Conservation (phyloP, 805 yeast genomes). For the Wickerhamomyces bisporus region DNA sequence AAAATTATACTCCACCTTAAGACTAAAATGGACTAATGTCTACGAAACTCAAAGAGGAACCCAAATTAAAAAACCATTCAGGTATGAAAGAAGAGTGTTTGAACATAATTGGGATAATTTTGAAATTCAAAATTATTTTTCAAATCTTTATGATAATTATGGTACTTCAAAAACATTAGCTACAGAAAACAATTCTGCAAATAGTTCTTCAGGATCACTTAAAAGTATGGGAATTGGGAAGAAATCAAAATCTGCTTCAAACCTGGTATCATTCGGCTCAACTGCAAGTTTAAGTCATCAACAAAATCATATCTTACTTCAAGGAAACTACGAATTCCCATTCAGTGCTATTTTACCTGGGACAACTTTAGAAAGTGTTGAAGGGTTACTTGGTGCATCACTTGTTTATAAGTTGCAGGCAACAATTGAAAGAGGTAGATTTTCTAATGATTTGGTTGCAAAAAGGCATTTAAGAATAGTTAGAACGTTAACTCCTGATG, state of each 20-base stretch:
- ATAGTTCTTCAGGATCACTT: slow-evolving; percentile 21
- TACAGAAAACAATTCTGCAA: slow-evolving; percentile 12
- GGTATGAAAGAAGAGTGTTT: slow-evolving; percentile 57
- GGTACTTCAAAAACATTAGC: slow-evolving; percentile 8
- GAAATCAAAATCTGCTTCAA: slow-evolving; percentile 30
- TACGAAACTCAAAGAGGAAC: slow-evolving; percentile 42
- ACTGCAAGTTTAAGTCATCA: slow-evolving; percentile 15
- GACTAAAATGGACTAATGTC: slow-evolving; percentile 60
- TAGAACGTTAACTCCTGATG: slow-evolving; percentile 82
- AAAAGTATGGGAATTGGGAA: slow-evolving; percentile 16
- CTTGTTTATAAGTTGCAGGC: slow-evolving; percentile 72
- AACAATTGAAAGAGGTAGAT: slow-evolving; percentile 75
- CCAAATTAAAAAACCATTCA: slow-evolving; percentile 38
- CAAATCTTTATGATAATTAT: slow-evolving; percentile 24
- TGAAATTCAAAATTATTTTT: slow-evolving; percentile 42
- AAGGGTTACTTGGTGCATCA: slow-evolving; percentile 80
- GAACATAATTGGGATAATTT: slow-evolving; percentile 76
- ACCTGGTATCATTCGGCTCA: slow-evolving; percentile 28
- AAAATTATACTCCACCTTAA: slow-evolving; percentile 60
- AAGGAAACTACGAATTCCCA: slow-evolving; percentile 88
- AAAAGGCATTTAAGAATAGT: slow-evolving; percentile 75
- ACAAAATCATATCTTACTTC: slow-evolving; percentile 40
- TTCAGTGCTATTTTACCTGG: slow-evolving; percentile 86
- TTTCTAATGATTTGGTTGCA: slow-evolving; percentile 56
- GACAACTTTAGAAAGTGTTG: slow-evolving; percentile 77